These are phyloP conservation scores for Chamaecyparis obtusa DNA, from an alignment of 75 land plant species.

Conservation along the genomic window DNA sequence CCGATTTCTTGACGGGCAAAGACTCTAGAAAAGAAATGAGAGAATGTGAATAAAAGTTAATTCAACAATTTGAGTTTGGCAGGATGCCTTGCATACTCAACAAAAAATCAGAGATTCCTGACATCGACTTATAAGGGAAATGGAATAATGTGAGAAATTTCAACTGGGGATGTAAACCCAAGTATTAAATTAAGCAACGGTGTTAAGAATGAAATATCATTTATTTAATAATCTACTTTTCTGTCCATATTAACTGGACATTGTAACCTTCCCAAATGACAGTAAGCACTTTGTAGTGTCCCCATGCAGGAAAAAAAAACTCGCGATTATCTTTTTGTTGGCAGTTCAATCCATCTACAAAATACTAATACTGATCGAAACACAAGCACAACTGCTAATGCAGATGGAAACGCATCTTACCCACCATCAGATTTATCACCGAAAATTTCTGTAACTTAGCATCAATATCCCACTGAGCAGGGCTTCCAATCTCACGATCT, in stretches of 20 bases:
- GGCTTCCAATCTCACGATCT: too few relatives aligned
- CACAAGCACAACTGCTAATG: not conserved
- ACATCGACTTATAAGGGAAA: not conserved
- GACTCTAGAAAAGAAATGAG: conserved; percentile 12
- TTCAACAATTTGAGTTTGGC: not conserved
- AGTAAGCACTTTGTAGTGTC: too few relatives aligned
- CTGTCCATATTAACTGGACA: not conserved
- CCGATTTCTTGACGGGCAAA: conserved; percentile 34
- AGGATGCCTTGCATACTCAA: not conserved
- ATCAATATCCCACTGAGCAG: too few relatives aligned
- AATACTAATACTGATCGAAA: not conserved
- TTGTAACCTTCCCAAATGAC: not conserved
- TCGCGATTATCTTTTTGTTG: not conserved
- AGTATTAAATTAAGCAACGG: not conserved
- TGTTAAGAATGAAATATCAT: not conserved
- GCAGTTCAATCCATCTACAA: not conserved
- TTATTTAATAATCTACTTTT: not conserved
- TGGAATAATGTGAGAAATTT: not conserved
- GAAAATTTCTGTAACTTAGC: too few relatives aligned
- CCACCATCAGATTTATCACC: too few relatives aligned
- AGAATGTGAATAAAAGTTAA: not conserved
- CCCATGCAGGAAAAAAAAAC: not conserved
- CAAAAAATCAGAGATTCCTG: not conserved
- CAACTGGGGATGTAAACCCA: not conserved
- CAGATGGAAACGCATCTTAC: too few relatives aligned